Base-by-base conservation (phyloP, 2,329 filamentous ascomycete genomes). In the Bipolaris victoriae region DNA sequence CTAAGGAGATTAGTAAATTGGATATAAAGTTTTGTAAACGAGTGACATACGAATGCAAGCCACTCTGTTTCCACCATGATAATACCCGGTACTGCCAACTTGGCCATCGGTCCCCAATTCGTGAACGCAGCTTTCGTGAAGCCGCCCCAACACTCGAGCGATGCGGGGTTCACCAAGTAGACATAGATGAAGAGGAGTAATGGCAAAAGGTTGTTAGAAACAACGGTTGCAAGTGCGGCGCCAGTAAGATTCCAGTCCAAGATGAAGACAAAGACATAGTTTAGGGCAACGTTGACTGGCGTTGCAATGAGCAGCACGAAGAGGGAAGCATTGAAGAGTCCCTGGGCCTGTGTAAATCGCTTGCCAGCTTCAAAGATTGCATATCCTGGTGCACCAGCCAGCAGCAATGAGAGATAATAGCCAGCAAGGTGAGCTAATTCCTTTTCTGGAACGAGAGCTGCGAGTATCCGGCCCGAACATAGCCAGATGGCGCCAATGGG, bases 31-130 rank as follows among this genome's bases (percentile, higher is more conserved):
- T 1, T 15, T 11, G 7, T 13, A 52, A n/a, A 31, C 6, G n/a
- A 2, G 10, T 2, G 39, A 62, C 57, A 9, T 55, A 62, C 60
- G 20, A 74, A 76, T 10, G 72, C 73, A 0, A 76, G 64, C 70
- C 73, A 76, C 55, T 76, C 73, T 5, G 93, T 93, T 75, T 96
- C 89, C 2, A 97, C 89, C 93, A 97, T 97, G 61, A 97, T 81
- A 76, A 98, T 89, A 4, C 94, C 94, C 0, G 94, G 93, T 16
- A 97, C 79, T 0, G 93, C 92, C n/a, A 98, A 86, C 45, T 86
- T 86, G 64, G 97, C 85, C 94, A 96, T 96, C 9, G 89, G 88
- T 0, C 84, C 82, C 91, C 91, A 95, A 68, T 94, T 92, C 18
- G 80, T 78, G 57, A 92, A 83, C 0, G 89, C 88, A 26, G 84